These are phyloP conservation scores for Alliaria petiolata DNA, from an alignment of 345 rosid genomes.

Conservation along the genomic window DNA sequence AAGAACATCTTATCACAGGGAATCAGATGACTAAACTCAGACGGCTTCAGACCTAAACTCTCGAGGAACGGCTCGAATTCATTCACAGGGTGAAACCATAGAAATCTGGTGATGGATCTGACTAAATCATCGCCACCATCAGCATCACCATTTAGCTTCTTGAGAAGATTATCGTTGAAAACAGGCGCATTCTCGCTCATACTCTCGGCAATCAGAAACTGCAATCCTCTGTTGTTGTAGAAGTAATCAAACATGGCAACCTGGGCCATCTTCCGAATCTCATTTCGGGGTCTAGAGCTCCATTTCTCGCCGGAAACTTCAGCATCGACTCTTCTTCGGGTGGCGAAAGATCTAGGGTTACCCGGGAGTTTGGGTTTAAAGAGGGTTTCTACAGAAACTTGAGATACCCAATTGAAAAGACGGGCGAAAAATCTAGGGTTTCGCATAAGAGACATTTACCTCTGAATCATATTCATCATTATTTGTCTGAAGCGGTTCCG, in stretches of 20 bases:
- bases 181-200: constrained; percentile 64
- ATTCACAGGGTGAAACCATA: too few relatives aligned
- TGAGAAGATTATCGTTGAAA: constrained; percentile 48
- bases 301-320: constrained; percentile 3
- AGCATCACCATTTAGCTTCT: constrained; percentile 22
- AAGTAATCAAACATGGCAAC: constrained; percentile 69
- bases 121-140: background rate
- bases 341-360: constrained; percentile 47
- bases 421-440: constrained; percentile 32
- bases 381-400: constrained; percentile 25
- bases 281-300: background rate
- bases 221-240: constrained; percentile 57
- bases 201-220: constrained; percentile 56
- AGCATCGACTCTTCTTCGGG: background rate
- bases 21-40: constrained; percentile 44
- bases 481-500: background rate
- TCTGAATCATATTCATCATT: background rate
- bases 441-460: constrained; percentile 4
- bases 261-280: constrained; percentile 38
- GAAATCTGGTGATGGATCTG: too few relatives aligned
- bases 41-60: constrained; percentile 63
- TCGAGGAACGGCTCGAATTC: constrained; percentile 90
- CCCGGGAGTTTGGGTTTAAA: constrained; percentile 9
- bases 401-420: constrained; percentile 45
- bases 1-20: constrained; percentile 52